phyloP scores from a whole-genome alignment of 768 basidiomycete species.

The Chalciporus chontae region DNA sequence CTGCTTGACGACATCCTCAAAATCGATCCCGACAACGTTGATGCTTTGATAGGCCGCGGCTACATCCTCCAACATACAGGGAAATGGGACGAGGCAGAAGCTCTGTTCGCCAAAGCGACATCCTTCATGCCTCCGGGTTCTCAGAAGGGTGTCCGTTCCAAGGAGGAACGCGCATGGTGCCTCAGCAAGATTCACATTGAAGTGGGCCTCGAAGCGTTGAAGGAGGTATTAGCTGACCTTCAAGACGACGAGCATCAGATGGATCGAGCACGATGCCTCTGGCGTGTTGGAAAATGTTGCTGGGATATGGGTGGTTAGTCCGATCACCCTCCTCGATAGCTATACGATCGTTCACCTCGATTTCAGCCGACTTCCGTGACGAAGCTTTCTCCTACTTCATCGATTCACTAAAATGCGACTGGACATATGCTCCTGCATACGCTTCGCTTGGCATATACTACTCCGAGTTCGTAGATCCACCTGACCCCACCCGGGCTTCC shows the following conservation, averaged over 20 bases:
- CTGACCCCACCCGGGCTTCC: conserved; percentile 80
- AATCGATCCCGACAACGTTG: conserved; percentile 56
- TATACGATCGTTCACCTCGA: conserved; percentile 1
- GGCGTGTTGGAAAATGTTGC: conserved; percentile 76
- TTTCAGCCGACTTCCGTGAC: conserved; percentile 46
- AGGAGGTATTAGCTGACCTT: conserved; percentile 43
- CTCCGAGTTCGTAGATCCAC: conserved; percentile 60
- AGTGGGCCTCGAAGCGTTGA: conserved; percentile 45
- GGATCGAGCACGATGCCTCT: conserved; percentile 78
- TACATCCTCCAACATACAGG: conserved; percentile 62
- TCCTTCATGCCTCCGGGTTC: conserved; percentile 44
- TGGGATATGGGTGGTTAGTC: conserved; percentile 70
- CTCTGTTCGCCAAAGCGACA: conserved; percentile 57
- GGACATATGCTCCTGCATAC: conserved; percentile 85
- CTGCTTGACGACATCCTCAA: conserved; percentile 72
- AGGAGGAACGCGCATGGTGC: conserved; percentile 89
- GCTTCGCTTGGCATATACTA: conserved; percentile 94
- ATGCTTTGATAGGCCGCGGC: conserved; percentile 70
- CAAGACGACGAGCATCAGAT: conserved; percentile 43
- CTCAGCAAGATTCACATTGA: conserved; percentile 47
- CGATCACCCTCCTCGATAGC: neutral
- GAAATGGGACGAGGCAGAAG: conserved; percentile 66
- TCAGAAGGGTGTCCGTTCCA: conserved; percentile 54
- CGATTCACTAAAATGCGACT: conserved; percentile 66
- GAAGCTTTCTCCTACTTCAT: conserved; percentile 80